Evolutionary conservation across 1,284 basidiomycete species (phyloP), one percentile per base, ranked within the genome.

Genomic region (Austroboletus niveus): DNA sequence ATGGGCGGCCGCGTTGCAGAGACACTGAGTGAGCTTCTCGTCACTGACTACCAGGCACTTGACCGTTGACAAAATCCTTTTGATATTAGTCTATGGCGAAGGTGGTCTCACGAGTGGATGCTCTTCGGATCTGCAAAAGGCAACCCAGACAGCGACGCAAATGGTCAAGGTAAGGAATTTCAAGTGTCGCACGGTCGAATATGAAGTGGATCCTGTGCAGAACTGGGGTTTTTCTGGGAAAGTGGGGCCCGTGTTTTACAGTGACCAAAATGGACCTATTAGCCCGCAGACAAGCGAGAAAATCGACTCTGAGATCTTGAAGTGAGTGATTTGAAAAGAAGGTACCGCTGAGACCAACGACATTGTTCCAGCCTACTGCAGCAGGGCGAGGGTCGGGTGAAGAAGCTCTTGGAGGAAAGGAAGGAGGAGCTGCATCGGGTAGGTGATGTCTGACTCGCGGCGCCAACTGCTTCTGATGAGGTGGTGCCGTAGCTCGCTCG

Each of bases 1-100:
- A 90, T 97, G 80, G 94, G 93, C 32, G 94, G 95, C 20, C 87
- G 95, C 50, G 90, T 94, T 5, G 95, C 94, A 22, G 94, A 98
- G 70, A 92, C 92, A 73, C 70, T 98, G 60, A 85, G 88, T 87
- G 62, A 57, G 83, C 56, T 42, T 35, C 47, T 47, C 35, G 20
- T 35, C 47, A 35, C 52, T 44, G 6, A 27, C 27, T 22, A 17
- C 17, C 17, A 17, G 5, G 7, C n/a, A 4, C 30, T 30, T 20
- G 29, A 47, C 8, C 24, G 51, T 40, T 30, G 42, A 42, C 29
- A 11, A 14, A 4, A 15, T 53, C 40, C 31, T 14, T 46, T 52
- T 54, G 56, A 54, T 41, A 7, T 12, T 58, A 92, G 89, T 97
- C 58, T 96, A 92, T 66, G 95, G 94, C 5, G 70, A 81, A 56